Evolutionary conservation across 495 filamentous ascomycete genomes (phyloP), one percentile per base, ranked within the genome.

Genomic region (Xylaria telfairii): DNA sequence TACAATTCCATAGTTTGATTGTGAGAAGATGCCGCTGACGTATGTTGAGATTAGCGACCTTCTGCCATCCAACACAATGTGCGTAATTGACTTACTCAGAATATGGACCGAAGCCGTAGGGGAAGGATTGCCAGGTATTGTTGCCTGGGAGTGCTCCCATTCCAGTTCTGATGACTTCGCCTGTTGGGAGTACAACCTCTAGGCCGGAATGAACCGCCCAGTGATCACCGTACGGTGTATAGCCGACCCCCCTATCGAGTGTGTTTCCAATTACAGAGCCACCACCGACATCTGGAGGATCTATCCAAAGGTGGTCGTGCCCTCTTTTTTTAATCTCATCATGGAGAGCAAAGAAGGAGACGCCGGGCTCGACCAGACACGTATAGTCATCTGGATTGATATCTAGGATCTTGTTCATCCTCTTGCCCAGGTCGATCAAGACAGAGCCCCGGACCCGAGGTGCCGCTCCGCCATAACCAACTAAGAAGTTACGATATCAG

Each of bases 391-490:
- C 81, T 0, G 74, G 80, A 71, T 85, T 83, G 32, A 90, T 81
- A 12, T 87, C 80, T 19, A 90, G 70, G 7, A 90, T 79, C 61
- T 79, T 80, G 69, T 85, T 84, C 87, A 89, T 88, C 13, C 82
- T 78, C 49, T 74, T 80, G 8, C 86, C 86, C 6, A 89, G 77
- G 69, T 88, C 85, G 26, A 90, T 44, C 15, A 86, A 82, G 3
- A 90, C 82, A 17, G 82, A 81, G 26, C 87, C 87, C 3, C 77
- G 79, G 3, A 89, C 82, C 53, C 86, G 75, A 30, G 87, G 84
- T 2, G 85, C 84, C 6, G 85, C 83, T 65, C 87, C 87, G n/a
- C 87, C 87, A 73, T 90, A 88, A 32, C 86, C 81, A 24, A 79
- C 74, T 76, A 15, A 24, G 42, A 13, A 49, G 64, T 19, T 47